Base-by-base conservation (phyloP, 2,329 filamentous ascomycete species). In the Huntiella moniliformis region DNA sequence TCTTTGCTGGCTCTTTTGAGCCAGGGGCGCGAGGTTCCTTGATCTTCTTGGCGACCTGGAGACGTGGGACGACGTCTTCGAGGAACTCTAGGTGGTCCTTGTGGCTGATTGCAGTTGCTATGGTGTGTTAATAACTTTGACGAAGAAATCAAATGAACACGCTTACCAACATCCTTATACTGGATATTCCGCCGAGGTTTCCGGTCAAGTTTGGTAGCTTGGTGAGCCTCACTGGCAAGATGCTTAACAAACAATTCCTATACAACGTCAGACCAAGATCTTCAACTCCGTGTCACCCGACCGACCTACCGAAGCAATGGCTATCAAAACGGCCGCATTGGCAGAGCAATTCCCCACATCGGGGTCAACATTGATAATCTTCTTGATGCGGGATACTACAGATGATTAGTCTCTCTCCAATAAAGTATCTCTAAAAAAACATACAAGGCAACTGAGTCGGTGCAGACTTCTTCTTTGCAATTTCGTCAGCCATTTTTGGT, bases 181-280 rank as follows among this genome's bases (percentile, higher is more conserved):
- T 96, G 91, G 51, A 98, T 81, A 57, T 92, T 95, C 50, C 87
- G 77, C 47, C 91, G 73, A 4, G 88, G 88, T 61, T 96, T 96
- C 55, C 81, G 75, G 63, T 96, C 91, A 1, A 86, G 73, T 58
- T 91, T 92, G 55, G 87, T 82, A 56, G 93, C 82, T 56, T 82
- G 87, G 59, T 93, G 79, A 18, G 81, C 79, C 60, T 92, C 82
- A 51, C 81, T 73, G 15, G 87, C 78, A 18, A 98, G 73, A 60
- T 96, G 82, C 60, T 94, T 85, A 53, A 98, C 79, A 65, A 98
- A 96, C 71, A 94, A 79, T 64, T 98, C 91, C 80, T 87, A 48
- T 13, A 12, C 3, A 33, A 10, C n/a, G 33, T 55, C 40, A 42
- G 36, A 17, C 36, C 33, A 54, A 47, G 33, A 17, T 36, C 7